These are phyloP conservation scores for Exophiala oligosperma DNA, from an alignment of 2,329 filamentous ascomycete genomes.

Conservation along the genomic window DNA sequence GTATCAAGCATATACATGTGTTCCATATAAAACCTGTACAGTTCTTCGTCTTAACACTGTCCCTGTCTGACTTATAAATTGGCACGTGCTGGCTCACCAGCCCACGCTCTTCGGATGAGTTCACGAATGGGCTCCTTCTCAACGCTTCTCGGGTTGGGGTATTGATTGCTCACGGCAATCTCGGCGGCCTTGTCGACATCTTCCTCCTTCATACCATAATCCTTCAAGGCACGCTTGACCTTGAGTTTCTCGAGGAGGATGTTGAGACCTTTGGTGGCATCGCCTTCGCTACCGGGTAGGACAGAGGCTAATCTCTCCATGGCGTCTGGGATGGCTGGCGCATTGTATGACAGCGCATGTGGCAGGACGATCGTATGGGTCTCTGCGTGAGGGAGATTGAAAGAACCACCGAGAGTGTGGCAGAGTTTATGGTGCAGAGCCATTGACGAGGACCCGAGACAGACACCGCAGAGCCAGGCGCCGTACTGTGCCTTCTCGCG, in stretches of 20 bases:
- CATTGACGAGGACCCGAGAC: slow-evolving; percentile 62
- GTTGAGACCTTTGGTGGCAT: slow-evolving; percentile 60
- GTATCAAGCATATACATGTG: too few species aligned
- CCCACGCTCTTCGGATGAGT: slow-evolving; percentile 61
- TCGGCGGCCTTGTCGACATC: slow-evolving; percentile 62
- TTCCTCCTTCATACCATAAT: slow-evolving; percentile 60
- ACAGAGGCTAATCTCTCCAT: slow-evolving; percentile 55
- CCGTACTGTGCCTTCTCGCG: slow-evolving; percentile 60
- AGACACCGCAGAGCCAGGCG: slow-evolving; percentile 64
- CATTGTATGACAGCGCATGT: slow-evolving; percentile 64
- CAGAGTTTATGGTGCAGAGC: slow-evolving; percentile 68
- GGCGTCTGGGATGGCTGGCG: slow-evolving; percentile 53
- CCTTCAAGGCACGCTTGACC: slow-evolving; percentile 55
- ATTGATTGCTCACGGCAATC: slow-evolving; percentile 59
- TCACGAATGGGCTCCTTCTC: slow-evolving; percentile 55
- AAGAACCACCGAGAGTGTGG: slow-evolving; percentile 63
- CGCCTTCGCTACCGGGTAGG: slow-evolving; percentile 58
- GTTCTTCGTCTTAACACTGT: too few species aligned
- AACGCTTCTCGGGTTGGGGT: slow-evolving; percentile 59
- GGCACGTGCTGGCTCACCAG: slow-evolving; percentile 47
- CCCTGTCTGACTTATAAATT: slow-evolving; percentile 15
- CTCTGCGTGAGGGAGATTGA: slow-evolving; percentile 65
- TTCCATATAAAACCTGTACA: too few species aligned
- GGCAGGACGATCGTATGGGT: slow-evolving; percentile 65
- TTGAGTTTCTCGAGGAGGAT: slow-evolving; percentile 53